Base-by-base conservation (phyloP, 495 filamentous ascomycete genomes). In the Penicillium bialowiezense region DNA sequence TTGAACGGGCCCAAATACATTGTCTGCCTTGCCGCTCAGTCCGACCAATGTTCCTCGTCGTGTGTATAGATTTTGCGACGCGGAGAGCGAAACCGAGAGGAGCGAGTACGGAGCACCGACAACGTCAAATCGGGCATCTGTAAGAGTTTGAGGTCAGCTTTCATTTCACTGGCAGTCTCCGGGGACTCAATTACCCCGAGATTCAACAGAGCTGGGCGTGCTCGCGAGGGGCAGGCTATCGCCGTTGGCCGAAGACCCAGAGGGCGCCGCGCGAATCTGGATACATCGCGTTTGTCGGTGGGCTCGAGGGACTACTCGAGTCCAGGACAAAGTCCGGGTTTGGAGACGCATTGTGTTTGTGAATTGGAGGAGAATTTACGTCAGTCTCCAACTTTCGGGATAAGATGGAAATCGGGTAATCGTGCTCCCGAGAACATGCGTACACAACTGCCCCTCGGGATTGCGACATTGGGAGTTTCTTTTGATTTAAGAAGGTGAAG, bases 51-150 rank as follows among this genome's bases (percentile, higher is more conserved):
- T 96, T 26, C 93, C 93, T 47, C 89, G 83, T 35, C 91, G 82
- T 26, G 93, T 95, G 69, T 91, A 96, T 18, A 98, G 78, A 53
- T 89, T 85, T 55, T 96, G 91, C 23, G 93, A 97, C 19, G 93
- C 87, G 34, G 93, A 95, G 29, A 98, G 79, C 7, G 86, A 86
- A 48, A 96, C 89, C 18, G 91, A 95, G 58, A 98, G 87, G 37
- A 98, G 80, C 28, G 95, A 96, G 63, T 88, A 91, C 3, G 91
- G 89, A 17, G 88, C 76, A 40, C 91, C 93, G 52, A 97, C 70
- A 24, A 97, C 89, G 62, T 97, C 90, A 64, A 98, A 98, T 45
- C 83, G 84, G 15, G 92, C 93, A 84, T 97, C 93, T 96, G 51
- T 10, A 21, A 5, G 18, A 6, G 9, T 40, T 13, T 4, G 33